Evolutionary conservation across 2,329 filamentous ascomycete genomes (phyloP).

Genomic region (Fusarium vanettenii): DNA sequence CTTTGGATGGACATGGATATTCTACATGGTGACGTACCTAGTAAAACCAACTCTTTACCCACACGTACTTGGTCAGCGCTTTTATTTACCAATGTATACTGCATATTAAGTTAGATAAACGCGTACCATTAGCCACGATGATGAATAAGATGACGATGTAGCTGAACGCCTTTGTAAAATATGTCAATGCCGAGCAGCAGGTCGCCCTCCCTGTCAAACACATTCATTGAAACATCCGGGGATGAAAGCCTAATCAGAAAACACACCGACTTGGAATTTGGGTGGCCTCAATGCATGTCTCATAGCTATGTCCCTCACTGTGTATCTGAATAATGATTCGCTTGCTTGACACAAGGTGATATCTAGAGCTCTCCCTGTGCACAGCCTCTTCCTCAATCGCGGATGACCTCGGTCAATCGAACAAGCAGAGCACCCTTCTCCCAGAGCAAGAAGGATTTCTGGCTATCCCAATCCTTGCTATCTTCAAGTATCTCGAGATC

Average conservation of each 20-base stretch:
- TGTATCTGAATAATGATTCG: no score
- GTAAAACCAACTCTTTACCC: not conserved
- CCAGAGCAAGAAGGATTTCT: not conserved
- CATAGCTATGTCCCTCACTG: no score
- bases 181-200: not conserved
- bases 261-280: no score
- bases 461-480: not conserved
- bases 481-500: not conserved
- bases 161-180: not conserved
- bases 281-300: no score
- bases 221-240: no score
- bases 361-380: not conserved
- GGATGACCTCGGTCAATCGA: not conserved
- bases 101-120: not conserved
- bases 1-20: not conserved
- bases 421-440: not conserved
- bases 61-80: not conserved
- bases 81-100: not conserved
- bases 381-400: not conserved
- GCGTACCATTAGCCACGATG: not conserved
- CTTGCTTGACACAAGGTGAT: no score
- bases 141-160: not conserved
- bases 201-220: not conserved
- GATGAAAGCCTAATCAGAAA: no score
- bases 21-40: no score